A percentile compares a stretch with the other conserved stretches of the same genome.
These are phyloP conservation scores for Geranium brycei DNA, from an alignment of 345 rosid genomes.

Conservation along the genomic window DNA sequence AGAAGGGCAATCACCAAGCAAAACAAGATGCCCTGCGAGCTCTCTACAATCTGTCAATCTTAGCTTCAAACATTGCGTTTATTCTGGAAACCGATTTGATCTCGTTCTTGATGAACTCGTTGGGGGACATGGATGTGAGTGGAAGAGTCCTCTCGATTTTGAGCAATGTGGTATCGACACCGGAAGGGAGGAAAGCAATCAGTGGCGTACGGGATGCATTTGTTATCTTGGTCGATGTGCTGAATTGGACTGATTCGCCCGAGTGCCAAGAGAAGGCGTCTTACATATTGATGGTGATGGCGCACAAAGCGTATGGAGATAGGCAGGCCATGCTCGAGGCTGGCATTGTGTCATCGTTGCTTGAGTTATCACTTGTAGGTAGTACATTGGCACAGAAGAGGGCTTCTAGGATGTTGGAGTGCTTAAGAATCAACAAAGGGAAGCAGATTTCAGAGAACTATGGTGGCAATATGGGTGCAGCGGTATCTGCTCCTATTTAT, in stretches of 20 bases:
- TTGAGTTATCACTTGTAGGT: slow-evolving; percentile 79
- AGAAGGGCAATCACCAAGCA: slow-evolving; percentile 41
- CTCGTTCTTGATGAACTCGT: slow-evolving; percentile 35
- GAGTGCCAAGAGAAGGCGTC: slow-evolving; percentile 89
- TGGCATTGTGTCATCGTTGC: slow-evolving; percentile 66
- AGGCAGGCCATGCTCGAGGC: slow-evolving; percentile 90
- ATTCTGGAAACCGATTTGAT: slow-evolving; percentile 54
- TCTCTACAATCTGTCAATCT: slow-evolving; percentile 75
- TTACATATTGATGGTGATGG: slow-evolving; percentile 83
- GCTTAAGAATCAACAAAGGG: slow-evolving; percentile 73
- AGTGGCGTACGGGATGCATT: slow-evolving; percentile 48
- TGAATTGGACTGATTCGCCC: slow-evolving; percentile 86
- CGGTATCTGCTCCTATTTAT: slow-evolving; percentile 80
- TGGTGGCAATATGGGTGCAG: slow-evolving; percentile 36
- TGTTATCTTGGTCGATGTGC: slow-evolving; percentile 61
- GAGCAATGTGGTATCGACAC: slow-evolving; percentile 62
- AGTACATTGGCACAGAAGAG: slow-evolving; percentile 88
- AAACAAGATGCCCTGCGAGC: slow-evolving; percentile 83
- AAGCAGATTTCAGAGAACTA: slow-evolving; percentile 60
- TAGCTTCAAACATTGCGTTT: slow-evolving; percentile 38
- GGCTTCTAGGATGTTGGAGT: slow-evolving; percentile 83
- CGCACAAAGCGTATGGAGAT: slow-evolving; percentile 74
- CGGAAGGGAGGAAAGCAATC: slow-evolving; percentile 76
- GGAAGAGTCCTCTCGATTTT: slow-evolving; percentile 75
- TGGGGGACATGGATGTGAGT: slow-evolving; percentile 90